Base-by-base conservation (phyloP, 352 stramenopile genomes). In the Phytophthora fragariae region DNA sequence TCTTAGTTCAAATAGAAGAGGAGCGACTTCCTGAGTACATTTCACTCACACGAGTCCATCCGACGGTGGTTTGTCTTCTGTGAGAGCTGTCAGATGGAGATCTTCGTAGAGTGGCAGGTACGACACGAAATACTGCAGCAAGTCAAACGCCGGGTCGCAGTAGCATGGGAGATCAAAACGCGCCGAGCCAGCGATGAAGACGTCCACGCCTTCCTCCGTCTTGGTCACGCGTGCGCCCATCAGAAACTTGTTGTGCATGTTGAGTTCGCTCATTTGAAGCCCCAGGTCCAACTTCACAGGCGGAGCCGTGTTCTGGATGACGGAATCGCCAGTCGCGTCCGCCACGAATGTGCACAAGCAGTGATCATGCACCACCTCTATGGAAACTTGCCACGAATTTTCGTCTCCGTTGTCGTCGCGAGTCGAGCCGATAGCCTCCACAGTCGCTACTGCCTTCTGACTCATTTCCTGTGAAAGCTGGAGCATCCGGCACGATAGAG, bases 21-120 rank as follows among this genome's bases (percentile, higher is more conserved):
- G 27, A 52, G 53, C 9, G 8, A n/a, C 19, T 19, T 17, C 9
- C 12, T 57, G 7, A n/a, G 15, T 29, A 17, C 29, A 57, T 57
- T 53, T 69, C 15, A 64, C 54, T 71, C 41, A 62, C 21, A 44
- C 5, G 24, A 57, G 31, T 60, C 46, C 46, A 31, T 70, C 59
- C 24, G 49, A 17, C 62, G n/a, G 46, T 52, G 55, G 11, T 33
- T 65, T 81, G n/a, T 65, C 63, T 31, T 75, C 63, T 11, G 24
- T 60, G 31, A 83, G 59, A 21, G 62, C 56, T 29, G 65, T 62
- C 24, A 93, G 54, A 63, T 92, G 75, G 10, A 92, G 66, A n/a
- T 89, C 83, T 63, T 92, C 86, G 46, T 84, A 91, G 7, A 92
- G 75, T n/a, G 85, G 82, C 55, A 92, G 56, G 56, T 83, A 73